Percentiles rank a stretch among this genome's conserved stretches.
phyloP scores from a whole-genome alignment of 2,329 filamentous ascomycete genomes.

The Alternaria sp. region DNA sequence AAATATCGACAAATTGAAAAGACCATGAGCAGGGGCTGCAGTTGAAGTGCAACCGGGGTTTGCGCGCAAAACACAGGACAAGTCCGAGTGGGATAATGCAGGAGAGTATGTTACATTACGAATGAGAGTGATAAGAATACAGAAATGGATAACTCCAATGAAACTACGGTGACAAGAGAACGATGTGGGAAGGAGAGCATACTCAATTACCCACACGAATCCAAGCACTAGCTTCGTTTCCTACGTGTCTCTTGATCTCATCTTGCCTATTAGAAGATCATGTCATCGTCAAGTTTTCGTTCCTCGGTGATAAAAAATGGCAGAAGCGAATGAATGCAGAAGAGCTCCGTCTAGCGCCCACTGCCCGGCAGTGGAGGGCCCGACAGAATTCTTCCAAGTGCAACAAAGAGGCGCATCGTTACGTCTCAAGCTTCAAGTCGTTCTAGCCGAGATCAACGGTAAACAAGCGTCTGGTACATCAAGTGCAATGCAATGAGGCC shows the following conservation, averaged over 20 bases:
- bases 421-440: neutral
- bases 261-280: neutral
- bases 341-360: neutral
- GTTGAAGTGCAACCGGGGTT: neutral
- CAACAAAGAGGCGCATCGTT: neutral
- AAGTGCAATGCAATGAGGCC: slow-evolving; percentile 6
- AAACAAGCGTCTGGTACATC: neutral
- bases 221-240: neutral
- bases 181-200: slow-evolving; percentile 3
- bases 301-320: neutral
- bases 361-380: slow-evolving; percentile 2
- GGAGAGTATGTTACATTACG: slow-evolving; percentile 17
- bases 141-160: neutral
- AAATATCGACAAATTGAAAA: neutral
- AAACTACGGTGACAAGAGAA: slow-evolving; percentile 3
- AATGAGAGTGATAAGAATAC: neutral
- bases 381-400: neutral
- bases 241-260: neutral
- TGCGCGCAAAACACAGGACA: neutral
- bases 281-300: slow-evolving; percentile 3
- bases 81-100: neutral
- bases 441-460: neutral
- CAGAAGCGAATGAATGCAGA: neutral
- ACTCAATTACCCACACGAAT: slow-evolving; percentile 3
- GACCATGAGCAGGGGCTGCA: neutral